A percentile compares a stretch with the other conserved stretches of the same genome.
These are phyloP conservation scores for Solanum hybrid DNA, from an alignment of 305 asterid species.

Conservation along the genomic window DNA sequence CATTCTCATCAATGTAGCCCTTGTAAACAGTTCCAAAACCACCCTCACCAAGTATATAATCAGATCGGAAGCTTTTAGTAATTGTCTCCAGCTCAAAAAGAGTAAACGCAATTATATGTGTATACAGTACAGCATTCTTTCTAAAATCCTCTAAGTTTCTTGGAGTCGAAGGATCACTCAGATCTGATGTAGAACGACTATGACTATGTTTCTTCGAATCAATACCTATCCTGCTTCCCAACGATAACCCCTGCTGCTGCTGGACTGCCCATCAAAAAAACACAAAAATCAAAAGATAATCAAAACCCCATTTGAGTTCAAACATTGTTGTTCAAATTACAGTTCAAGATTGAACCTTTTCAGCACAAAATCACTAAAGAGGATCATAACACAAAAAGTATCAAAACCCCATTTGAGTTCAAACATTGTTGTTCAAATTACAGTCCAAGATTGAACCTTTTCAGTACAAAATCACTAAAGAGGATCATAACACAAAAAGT, in stretches of 20 bases:
- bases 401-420: background rate
- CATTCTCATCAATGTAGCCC: constrained; percentile 97
- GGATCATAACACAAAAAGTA: background rate
- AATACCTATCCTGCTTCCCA: constrained; percentile 29
- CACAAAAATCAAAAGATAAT: background rate
- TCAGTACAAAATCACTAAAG: background rate
- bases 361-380: background rate
- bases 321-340: background rate
- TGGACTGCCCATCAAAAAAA: constrained; percentile 37
- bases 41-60: constrained; percentile 95
- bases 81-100: constrained; percentile 92
- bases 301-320: background rate
- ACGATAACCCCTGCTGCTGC: constrained; percentile 36
- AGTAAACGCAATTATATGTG: constrained; percentile 85
- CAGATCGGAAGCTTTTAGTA: constrained; percentile 95
- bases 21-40: constrained; percentile 98
- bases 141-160: constrained; percentile 70
- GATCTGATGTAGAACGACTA: constrained; percentile 77
- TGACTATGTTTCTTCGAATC: constrained; percentile 54
- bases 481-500: background rate
- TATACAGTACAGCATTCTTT: constrained; percentile 60
- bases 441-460: background rate
- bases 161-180: constrained; percentile 75
- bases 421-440: background rate
- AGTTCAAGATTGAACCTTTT: background rate